Conservation (phyloP, 495 filamentous ascomycete genomes). For the Lophium mytilinum region DNA sequence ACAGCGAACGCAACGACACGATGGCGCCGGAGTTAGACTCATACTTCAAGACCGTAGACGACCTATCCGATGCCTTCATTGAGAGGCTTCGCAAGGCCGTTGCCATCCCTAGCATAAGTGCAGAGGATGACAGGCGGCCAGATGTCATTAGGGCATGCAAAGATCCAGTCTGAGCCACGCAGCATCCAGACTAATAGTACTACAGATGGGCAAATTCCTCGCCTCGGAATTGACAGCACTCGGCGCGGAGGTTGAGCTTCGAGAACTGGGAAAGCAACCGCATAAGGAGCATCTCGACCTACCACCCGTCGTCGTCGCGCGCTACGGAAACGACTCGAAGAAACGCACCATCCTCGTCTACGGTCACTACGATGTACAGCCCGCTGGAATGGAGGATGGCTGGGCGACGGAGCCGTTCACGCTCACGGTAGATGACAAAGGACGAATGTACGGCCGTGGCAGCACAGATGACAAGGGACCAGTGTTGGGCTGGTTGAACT, state of each 20-base stretch:
- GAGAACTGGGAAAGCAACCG: constrained; percentile 80
- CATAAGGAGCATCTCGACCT: constrained; percentile 83
- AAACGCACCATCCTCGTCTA: constrained; percentile 96
- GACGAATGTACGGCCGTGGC: constrained; percentile 90
- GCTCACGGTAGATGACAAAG: constrained; percentile 78
- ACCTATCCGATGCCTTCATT: constrained; percentile 73
- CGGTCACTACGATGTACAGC: constrained; percentile 98
- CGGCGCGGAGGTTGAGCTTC: constrained; percentile 77
- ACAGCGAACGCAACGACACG: constrained; percentile 22
- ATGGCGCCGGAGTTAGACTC: constrained; percentile 37
- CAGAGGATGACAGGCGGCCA: constrained; percentile 75
- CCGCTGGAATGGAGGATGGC: constrained; percentile 84
- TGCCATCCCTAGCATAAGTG: constrained; percentile 90
- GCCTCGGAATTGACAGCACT: constrained; percentile 70
- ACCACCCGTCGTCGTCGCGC: constrained; percentile 82
- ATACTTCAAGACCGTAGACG: constrained; percentile 56
- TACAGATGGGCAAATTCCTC: constrained; percentile 85
- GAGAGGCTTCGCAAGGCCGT: constrained; percentile 86
- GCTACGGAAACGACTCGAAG: constrained; percentile 81
- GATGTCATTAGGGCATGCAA: constrained; percentile 67
- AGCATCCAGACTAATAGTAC: background rate
- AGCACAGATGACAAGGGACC: constrained; percentile 98
- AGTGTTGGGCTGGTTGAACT: constrained; percentile 94
- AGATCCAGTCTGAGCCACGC: no score
- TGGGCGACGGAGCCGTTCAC: constrained; percentile 96